These are phyloP conservation scores for Rhizopogon vulgaris DNA, from an alignment of 768 basidiomycete genomes.

Conservation along the genomic window DNA sequence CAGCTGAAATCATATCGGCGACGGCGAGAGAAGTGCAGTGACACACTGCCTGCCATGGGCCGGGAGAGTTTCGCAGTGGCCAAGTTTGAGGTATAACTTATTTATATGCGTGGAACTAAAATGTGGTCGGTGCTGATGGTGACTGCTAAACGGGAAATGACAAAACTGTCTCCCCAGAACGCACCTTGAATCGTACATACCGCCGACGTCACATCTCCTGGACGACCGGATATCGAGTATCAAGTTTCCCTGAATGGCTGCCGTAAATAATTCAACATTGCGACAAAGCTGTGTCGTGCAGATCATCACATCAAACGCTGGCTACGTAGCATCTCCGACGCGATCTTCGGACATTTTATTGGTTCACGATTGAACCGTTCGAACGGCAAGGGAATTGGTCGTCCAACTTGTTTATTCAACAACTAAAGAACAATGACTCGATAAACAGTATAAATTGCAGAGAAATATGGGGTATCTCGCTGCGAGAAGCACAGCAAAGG, in stretches of 20 bases:
- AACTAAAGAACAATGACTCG: neutral
- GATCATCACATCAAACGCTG: neutral
- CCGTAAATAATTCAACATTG: neutral
- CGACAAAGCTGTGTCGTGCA: neutral
- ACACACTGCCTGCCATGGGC: neutral
- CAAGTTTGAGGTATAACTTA: neutral
- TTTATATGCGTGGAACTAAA: neutral
- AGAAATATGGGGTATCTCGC: neutral
- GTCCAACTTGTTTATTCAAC: neutral
- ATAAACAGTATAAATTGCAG: neutral
- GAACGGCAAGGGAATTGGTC: neutral
- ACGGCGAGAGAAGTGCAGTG: neutral
- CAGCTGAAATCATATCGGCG: neutral
- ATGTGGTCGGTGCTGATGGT: neutral
- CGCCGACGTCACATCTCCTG: neutral
- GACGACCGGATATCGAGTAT: neutral
- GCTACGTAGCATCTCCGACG: neutral
- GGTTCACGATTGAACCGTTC: neutral
- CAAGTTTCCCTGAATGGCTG: neutral
- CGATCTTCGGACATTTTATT: neutral
- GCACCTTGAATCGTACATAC: neutral
- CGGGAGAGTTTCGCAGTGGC: neutral
- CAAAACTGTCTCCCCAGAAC: neutral
- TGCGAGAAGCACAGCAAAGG: neutral
- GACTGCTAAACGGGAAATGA: neutral